Base-by-base conservation (phyloP, 164 flowering plant species). In the Platanus orientalis region DNA sequence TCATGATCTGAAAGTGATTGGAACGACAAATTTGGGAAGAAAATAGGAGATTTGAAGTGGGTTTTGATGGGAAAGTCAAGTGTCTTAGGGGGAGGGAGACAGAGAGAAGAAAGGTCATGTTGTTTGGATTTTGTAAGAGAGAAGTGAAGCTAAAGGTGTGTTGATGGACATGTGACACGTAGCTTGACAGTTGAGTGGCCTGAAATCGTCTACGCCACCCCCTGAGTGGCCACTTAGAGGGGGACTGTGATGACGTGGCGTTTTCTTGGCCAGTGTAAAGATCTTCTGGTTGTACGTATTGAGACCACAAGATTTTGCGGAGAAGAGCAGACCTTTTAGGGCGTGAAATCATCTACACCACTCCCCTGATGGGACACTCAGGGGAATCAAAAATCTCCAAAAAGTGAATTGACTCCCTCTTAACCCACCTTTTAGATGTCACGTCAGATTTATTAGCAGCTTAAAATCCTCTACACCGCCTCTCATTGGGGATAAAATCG, bases 1-100 rank as follows among this genome's bases (percentile, higher is more conserved):
- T 67, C 85, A 81, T 79, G 70, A 24, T 69, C 48, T 48, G 61
- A 44, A 50, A 61, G 28, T n/a, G 40, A 19, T 25, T 40, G 1
- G 49, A 23, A 56, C 40, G 64, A 12, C 5, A 6, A 54, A 69
- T 28, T 59, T 53, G 57, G 49, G 21, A 29, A 13, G 53, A 36
- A 39, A 26, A 13, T 13, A 50, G 3, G 57, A 44, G 51, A 28
- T 54, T 50, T 64, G 77, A 58, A 19, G 63, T 68, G 71, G 64
- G 65, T 48, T 54, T 60, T 27, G 57, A 44, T 36, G 69, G 56
- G 55, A 25, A 36, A 7, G 44, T 0, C 28, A 54, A 49, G 42
- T 36, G 65, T 62, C 62, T 64, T 42, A 68, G 36, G 36, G 54
- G 27, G 11, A 44, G 45, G 7, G 57, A 25, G 21, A 44, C 29